phyloP scores from a whole-genome alignment of 495 filamentous ascomycete genomes.

The Aspergillus ellipticus region DNA sequence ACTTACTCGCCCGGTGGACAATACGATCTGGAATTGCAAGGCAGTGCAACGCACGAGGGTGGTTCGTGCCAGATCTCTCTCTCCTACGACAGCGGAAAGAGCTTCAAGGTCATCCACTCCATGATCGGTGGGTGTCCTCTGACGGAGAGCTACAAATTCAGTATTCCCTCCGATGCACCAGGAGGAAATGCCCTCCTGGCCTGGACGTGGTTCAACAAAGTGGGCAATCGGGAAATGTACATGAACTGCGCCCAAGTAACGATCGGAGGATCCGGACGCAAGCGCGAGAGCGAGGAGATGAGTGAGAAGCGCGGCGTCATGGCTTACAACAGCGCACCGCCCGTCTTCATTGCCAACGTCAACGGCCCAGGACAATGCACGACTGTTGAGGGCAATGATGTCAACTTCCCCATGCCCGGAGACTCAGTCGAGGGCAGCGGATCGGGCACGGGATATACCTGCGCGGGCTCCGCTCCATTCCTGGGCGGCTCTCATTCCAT shows the following conservation, averaged over 20 bases:
- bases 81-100: slow-evolving; percentile 67
- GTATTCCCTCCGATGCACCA: slow-evolving; percentile 42
- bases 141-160: slow-evolving; percentile 46
- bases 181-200: slow-evolving; percentile 61
- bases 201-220: slow-evolving; percentile 89
- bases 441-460: slow-evolving; percentile 28
- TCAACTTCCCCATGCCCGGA: slow-evolving; percentile 64
- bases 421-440: slow-evolving; percentile 50
- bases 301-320: slow-evolving; percentile 24
- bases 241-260: slow-evolving; percentile 85
- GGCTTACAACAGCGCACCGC: slow-evolving; percentile 51
- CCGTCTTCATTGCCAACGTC: slow-evolving; percentile 73
- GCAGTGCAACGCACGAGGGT: slow-evolving; percentile 72
- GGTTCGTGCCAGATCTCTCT: slow-evolving; percentile 84
- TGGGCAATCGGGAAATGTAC: slow-evolving; percentile 90
- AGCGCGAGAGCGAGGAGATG: slow-evolving; percentile 26
- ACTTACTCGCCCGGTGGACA: slow-evolving; percentile 38
- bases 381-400: slow-evolving; percentile 50
- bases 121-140: slow-evolving; percentile 79
- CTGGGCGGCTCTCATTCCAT: slow-evolving; percentile 9
- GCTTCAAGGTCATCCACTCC: slow-evolving; percentile 78
- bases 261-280: slow-evolving; percentile 42
- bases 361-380: slow-evolving; percentile 47
- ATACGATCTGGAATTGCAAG: slow-evolving; percentile 39
- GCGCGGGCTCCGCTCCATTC: slow-evolving; percentile 27